Evolutionary conservation across 257 asterid species (phyloP).

Genomic region (Capsicum pubescens): DNA sequence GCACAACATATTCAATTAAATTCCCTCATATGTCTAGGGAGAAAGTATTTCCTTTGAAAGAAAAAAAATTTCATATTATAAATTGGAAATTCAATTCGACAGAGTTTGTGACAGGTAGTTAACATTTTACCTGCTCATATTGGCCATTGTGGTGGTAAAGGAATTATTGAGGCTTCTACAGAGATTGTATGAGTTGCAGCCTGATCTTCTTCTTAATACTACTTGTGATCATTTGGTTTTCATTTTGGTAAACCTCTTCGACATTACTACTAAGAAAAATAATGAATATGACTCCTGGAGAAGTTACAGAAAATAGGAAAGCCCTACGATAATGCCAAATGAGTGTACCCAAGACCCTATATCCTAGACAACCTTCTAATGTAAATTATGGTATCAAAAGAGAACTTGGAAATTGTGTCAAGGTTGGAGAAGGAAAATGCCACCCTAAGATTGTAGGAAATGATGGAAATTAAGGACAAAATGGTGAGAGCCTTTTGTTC

Average conservation of each 20-base stretch:
- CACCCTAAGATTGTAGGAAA: constrained; percentile 63
- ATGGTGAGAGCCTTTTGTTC: constrained; percentile 56
- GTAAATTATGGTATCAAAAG: constrained; percentile 67
- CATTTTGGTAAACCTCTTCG: constrained; percentile 82
- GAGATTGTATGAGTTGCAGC: constrained; percentile 98
- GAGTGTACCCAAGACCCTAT: constrained; percentile 98
- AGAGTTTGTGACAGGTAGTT: constrained; percentile 70
- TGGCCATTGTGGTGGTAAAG: constrained; percentile 86
- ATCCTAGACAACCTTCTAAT: constrained; percentile 84
- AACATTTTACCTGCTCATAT: constrained; percentile 97
- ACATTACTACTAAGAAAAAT: constrained; percentile 80
- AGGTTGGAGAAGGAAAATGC: constrained; percentile 80
- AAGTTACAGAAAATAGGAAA: constrained; percentile 63
- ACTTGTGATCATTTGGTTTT: constrained; percentile 91
- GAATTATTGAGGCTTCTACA: constrained; percentile 94
- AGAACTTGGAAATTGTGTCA: constrained; percentile 71
- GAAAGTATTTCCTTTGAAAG: no score
- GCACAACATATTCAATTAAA: no score
- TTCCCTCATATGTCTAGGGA: no score
- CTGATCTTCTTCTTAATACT: constrained; percentile 80
- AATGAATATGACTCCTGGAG: constrained; percentile 64
- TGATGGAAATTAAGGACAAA: constrained; percentile 54
- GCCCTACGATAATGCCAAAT: constrained; percentile 79
- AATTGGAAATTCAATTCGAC: constrained; percentile 19
- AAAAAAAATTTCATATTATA: neutral